These are phyloP conservation scores for Leucosporidium yakuticum DNA, from an alignment of 768 basidiomycete genomes.

Conservation along the genomic window DNA sequence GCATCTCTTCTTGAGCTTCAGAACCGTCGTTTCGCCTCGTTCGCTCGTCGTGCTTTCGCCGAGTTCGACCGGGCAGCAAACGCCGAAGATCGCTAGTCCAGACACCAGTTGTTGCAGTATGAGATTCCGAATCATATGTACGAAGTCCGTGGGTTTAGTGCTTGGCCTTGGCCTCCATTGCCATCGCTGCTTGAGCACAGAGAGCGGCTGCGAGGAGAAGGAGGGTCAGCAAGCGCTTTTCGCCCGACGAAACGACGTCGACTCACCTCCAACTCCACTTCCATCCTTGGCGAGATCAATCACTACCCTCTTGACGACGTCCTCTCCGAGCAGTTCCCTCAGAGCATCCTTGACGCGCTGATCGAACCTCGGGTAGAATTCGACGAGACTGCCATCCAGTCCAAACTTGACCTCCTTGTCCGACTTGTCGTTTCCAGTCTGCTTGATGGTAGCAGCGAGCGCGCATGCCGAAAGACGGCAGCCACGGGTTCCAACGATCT, in stretches of 20 bases:
- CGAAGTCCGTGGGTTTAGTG: background rate
- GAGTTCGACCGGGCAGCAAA: no score
- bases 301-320: constrained; percentile 69
- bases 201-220: constrained; percentile 19
- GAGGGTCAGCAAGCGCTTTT: background rate
- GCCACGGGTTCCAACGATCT: constrained; percentile 71
- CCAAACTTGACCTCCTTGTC: constrained; percentile 62
- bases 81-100: no score
- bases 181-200: constrained; percentile 30
- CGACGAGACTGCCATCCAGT: constrained; percentile 88
- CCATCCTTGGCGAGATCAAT: constrained; percentile 96
- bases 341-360: constrained; percentile 67
- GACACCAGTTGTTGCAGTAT: no score
- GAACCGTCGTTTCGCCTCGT: no score
- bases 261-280: constrained; percentile 89
- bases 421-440: constrained; percentile 57
- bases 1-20: no score
- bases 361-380: constrained; percentile 86
- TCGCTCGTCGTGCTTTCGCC: no score
- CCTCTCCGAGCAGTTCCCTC: constrained; percentile 65
- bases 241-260: background rate
- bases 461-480: constrained; percentile 78
- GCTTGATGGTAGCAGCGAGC: constrained; percentile 74
- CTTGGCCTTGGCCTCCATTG: constrained; percentile 11
- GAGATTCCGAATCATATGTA: no score